phyloP scores from a whole-genome alignment of 108 stramenopile genomes.

The Nitzschia inconspicua region DNA sequence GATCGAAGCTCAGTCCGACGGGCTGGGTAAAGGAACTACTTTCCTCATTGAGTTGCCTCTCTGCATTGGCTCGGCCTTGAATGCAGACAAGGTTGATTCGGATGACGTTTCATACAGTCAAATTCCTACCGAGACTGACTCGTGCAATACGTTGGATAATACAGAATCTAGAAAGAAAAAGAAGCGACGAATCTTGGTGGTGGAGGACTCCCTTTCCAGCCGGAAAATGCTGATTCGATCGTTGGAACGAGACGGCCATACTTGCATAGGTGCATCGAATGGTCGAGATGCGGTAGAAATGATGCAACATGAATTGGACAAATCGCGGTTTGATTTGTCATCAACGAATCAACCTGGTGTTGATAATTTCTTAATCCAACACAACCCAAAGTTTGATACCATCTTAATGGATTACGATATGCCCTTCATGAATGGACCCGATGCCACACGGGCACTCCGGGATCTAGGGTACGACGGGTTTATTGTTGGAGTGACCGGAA shows the following conservation, averaged over 20 bases:
- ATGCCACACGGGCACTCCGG: slow-evolving; percentile 24
- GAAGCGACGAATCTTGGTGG: slow-evolving; percentile 18
- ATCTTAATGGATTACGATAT: slow-evolving; percentile 45
- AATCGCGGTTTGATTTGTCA: no score
- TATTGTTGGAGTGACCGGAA: slow-evolving; percentile 45
- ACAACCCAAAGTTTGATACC: slow-evolving; percentile 25
- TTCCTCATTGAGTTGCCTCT: slow-evolving; percentile 44
- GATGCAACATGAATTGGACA: slow-evolving; percentile 6
- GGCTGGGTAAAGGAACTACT: slow-evolving; percentile 26
- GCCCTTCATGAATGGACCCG: slow-evolving; percentile 42
- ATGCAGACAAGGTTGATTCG: background rate
- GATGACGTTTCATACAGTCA: background rate
- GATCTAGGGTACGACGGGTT: slow-evolving; percentile 24
- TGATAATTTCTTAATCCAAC: no score
- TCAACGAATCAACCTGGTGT: background rate
- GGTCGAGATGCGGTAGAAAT: slow-evolving; percentile 25
- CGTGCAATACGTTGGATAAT: background rate
- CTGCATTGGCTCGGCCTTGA: slow-evolving; percentile 6
- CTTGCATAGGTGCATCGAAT: slow-evolving; percentile 31
- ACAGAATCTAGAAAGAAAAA: background rate
- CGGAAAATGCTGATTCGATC: slow-evolving; percentile 35
- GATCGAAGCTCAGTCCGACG: slow-evolving; percentile 31
- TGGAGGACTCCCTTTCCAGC: slow-evolving; percentile 32
- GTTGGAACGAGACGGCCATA: slow-evolving; percentile 24
- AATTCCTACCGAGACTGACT: background rate